phyloP scores from a whole-genome alignment of 225 moss, liverwort and hornwort genomes.

The Bryoerythrophyllum caledonicum region DNA sequence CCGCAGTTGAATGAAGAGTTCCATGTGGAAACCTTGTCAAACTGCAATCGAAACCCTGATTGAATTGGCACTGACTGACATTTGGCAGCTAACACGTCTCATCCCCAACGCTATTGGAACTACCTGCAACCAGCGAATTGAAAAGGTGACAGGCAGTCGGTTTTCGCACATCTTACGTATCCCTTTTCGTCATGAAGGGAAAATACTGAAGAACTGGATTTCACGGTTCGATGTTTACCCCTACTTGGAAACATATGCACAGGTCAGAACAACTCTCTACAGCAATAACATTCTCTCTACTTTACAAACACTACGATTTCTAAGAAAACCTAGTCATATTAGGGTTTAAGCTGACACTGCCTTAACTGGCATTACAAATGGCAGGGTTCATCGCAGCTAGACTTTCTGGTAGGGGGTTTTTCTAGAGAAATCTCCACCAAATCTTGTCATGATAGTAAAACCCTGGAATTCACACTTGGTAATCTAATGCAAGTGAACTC shows the following conservation, averaged over 20 bases:
- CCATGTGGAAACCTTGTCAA: neutral
- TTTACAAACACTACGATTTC: too few relatives aligned
- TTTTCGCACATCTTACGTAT: constrained; percentile 59
- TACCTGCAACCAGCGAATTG: constrained; percentile 56
- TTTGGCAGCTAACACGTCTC: constrained; percentile 66
- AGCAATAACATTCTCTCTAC: too few relatives aligned
- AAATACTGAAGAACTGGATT: constrained; percentile 63
- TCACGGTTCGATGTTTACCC: constrained; percentile 83
- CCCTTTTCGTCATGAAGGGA: constrained; percentile 62
- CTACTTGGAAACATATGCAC: constrained; percentile 65
- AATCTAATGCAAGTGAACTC: neutral
- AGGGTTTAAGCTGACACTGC: too few relatives aligned
- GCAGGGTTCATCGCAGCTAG: too few relatives aligned
- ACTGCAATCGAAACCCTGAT: neutral
- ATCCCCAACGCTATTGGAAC: constrained; percentile 69
- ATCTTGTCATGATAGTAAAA: too few relatives aligned
- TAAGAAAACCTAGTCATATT: too few relatives aligned
- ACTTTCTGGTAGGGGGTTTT: too few relatives aligned
- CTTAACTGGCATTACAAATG: too few relatives aligned
- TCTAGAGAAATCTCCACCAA: too few relatives aligned
- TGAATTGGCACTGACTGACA: neutral
- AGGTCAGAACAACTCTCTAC: constrained; percentile 52
- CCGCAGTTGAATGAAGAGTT: too few relatives aligned
- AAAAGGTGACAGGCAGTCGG: constrained; percentile 51
- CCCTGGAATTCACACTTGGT: too few relatives aligned